Percentiles rank a stretch among this genome's conserved stretches.
Evolutionary conservation across 106 monocot genomes (phyloP).

Genomic region (Apostasia shenzhenica): DNA sequence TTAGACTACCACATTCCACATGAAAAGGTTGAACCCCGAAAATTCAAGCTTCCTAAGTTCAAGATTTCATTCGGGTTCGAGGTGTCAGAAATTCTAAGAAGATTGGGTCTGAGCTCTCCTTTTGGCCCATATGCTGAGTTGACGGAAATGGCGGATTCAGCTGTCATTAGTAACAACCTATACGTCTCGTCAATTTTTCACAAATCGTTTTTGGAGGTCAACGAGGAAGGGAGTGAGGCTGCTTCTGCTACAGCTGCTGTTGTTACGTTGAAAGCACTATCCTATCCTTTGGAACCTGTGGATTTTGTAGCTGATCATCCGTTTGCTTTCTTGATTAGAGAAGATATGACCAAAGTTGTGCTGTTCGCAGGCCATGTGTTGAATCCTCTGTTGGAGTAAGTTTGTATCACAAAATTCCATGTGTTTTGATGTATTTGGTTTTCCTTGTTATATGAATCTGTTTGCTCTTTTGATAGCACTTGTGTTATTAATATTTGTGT

Average conservation of each 20-base stretch:
- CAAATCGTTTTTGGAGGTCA: slow-evolving; percentile 67
- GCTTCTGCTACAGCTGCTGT: slow-evolving; percentile 59
- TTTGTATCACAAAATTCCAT: background rate
- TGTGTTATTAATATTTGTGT: too few species aligned
- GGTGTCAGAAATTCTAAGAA: slow-evolving; percentile 38
- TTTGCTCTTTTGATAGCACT: too few species aligned
- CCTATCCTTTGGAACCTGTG: background rate
- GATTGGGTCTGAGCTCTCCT: slow-evolving; percentile 40
- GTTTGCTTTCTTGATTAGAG: slow-evolving; percentile 38
- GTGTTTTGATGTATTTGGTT: too few species aligned
- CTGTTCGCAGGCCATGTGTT: slow-evolving; percentile 46
- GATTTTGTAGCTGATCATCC: slow-evolving; percentile 50
- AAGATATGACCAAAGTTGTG: slow-evolving; percentile 40
- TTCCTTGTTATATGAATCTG: too few species aligned
- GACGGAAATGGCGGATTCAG: slow-evolving; percentile 34
- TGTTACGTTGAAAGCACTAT: slow-evolving; percentile 14
- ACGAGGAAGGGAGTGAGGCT: slow-evolving; percentile 87
- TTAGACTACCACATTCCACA: slow-evolving; percentile 30
- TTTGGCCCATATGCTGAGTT: slow-evolving; percentile 32
- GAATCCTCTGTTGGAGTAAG: slow-evolving; percentile 30
- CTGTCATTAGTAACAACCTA: slow-evolving; percentile 16
- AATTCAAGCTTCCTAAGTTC: slow-evolving; percentile 69
- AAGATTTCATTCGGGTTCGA: slow-evolving; percentile 75
- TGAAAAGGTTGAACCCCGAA: slow-evolving; percentile 24
- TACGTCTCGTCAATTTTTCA: slow-evolving; percentile 49